Evolutionary conservation across 129 eudicot species (phyloP).

Genomic region (carrot (Daucus carota)): DNA sequence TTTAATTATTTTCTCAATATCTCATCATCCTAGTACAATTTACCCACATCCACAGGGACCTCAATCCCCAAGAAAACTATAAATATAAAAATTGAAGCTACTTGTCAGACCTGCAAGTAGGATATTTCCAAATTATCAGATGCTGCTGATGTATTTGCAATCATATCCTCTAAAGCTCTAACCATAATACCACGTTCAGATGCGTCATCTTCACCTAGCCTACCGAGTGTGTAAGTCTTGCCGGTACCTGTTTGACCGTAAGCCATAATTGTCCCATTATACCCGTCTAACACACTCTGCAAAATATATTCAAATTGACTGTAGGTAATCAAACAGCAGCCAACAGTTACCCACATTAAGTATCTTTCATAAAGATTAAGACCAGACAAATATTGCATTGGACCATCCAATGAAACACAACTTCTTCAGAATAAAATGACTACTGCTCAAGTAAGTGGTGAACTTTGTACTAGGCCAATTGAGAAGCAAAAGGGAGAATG

Average conservation of each 20-base stretch:
- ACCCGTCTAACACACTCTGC: constrained; percentile 94
- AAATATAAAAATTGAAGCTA: not conserved
- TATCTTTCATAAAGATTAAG: not conserved
- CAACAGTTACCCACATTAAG: constrained; percentile 14
- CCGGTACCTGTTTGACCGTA: constrained; percentile 99
- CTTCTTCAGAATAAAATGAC: not conserved
- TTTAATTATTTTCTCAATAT: not conserved
- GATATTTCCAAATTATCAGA: constrained; percentile 79
- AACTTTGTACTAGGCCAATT: not conserved
- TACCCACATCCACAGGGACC: not conserved
- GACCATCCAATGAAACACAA: constrained; percentile 1
- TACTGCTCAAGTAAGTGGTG: not conserved
- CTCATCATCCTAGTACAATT: not conserved
- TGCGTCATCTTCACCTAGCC: constrained; percentile 72
- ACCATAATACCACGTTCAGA: constrained; percentile 97
- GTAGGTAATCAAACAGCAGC: not conserved
- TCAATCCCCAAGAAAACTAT: not conserved
- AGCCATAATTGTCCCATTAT: constrained; percentile 98
- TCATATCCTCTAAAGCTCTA: constrained; percentile 91
- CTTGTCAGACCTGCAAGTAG: constrained; percentile 59
- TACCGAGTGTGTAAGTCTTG: constrained; percentile 89
- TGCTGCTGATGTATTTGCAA: constrained; percentile 45
- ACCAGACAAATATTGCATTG: not conserved
- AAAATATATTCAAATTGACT: constrained; percentile 20
- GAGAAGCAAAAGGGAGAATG: not conserved